Percentiles rank a stretch among this genome's conserved stretches.
Conservation (phyloP, 2,329 filamentous ascomycete species). For the Biscogniauxia sp. region DNA sequence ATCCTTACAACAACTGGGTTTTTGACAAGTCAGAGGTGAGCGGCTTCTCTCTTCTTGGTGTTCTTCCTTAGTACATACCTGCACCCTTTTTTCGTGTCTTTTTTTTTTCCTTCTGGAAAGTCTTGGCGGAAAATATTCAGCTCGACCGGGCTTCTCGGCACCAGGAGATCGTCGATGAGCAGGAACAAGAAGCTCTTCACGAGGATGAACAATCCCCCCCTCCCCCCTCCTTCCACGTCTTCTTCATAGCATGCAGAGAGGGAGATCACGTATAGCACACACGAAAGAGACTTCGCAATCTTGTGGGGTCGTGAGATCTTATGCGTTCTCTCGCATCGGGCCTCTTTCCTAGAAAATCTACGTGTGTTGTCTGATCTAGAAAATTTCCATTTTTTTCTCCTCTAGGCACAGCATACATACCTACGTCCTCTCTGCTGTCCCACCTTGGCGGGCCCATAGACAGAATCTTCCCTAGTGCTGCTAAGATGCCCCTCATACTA, state of each 20-base stretch:
- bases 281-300: neutral
- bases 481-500: constrained; percentile 4
- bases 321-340: neutral
- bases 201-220: too few species aligned
- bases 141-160: neutral
- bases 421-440: neutral
- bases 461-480: neutral
- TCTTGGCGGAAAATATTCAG: neutral
- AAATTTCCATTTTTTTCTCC: neutral
- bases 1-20: constrained; percentile 35
- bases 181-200: neutral
- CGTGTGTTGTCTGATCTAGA: neutral
- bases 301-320: neutral
- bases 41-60: neutral
- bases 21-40: constrained; percentile 32
- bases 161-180: neutral
- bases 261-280: neutral
- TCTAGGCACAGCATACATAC: neutral
- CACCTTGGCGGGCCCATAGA: neutral
- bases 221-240: too few species aligned
- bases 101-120: neutral
- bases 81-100: neutral
- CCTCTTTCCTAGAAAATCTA: neutral
- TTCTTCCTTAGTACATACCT: neutral
- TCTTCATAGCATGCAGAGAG: neutral